Base-by-base conservation (phyloP, 208 protist species). In the Acanthamoeba lenticulata region DNA sequence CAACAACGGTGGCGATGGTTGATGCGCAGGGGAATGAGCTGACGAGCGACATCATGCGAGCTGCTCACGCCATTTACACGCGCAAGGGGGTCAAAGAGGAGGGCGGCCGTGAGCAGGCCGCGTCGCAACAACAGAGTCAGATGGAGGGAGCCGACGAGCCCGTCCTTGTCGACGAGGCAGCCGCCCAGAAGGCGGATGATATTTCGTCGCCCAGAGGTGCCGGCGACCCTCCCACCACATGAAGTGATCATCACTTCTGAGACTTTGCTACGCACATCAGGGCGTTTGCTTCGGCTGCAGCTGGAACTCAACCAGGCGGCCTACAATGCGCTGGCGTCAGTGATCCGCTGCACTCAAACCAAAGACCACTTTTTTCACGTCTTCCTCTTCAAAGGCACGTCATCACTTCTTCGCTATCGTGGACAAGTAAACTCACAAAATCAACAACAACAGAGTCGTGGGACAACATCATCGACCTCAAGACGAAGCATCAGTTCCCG, bases 1-100 rank as follows among this genome's bases (percentile, higher is more conserved):
- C n/a, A n/a, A n/a, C n/a, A n/a, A n/a, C n/a, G n/a, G n/a, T n/a
- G n/a, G n/a, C n/a, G n/a, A n/a, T n/a, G n/a, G n/a, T n/a, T n/a
- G n/a, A n/a, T n/a, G n/a, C n/a, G n/a, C 96, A 96, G 24, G 98
- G 98, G 0, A 98, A 97, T 27, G 98, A 98, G 94, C 91, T 99
- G 0, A 98, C 97, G 1, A 85, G 96, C 21, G 95, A 95, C 40
- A 69, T 98, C 19, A 98, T 98, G 94, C 95, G 98, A 72, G 86
- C 95, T 32, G 97, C 96, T 17, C 91, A 96, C 60, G 6, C 86
- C 60, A 92, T 92, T 38, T 92, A 92, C 44, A 92, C 86, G 2
- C 55, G 65, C 40, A 92, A 92, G 86, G 40, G 44, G 9, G 86
- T 40, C n/a, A 60, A 72, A 38, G 86, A 92, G 19, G 86, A 67